phyloP scores from a whole-genome alignment of 768 basidiomycete genomes.

The Basidioascus undulatus region DNA sequence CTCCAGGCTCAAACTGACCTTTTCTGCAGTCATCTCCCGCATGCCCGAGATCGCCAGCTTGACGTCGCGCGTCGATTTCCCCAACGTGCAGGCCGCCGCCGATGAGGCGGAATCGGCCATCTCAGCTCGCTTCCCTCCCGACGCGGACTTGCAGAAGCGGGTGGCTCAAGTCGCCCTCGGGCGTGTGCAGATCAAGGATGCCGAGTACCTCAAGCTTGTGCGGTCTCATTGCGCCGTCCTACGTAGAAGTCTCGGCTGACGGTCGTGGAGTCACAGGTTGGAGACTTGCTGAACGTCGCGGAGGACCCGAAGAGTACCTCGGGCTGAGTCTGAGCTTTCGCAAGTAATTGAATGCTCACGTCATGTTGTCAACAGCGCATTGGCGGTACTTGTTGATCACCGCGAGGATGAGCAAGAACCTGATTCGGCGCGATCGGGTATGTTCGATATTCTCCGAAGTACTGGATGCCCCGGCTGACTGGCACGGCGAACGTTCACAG shows the following conservation, averaged over 20 bases:
- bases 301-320: conserved; percentile 31
- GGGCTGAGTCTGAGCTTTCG: neutral
- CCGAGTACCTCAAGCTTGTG: conserved; percentile 10
- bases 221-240: too few relatives aligned
- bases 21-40: conserved; percentile 5
- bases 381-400: conserved; percentile 59
- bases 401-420: conserved; percentile 37
- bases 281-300: conserved; percentile 31
- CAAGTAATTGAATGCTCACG: neutral
- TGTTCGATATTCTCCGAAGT: neutral
- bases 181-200: conserved; percentile 8
- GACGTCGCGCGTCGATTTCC: too few relatives aligned
- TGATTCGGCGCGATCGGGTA: conserved; percentile 36
- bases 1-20: conserved; percentile 5
- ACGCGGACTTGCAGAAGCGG: too few relatives aligned
- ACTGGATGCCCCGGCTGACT: too few relatives aligned
- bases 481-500: conserved; percentile 25
- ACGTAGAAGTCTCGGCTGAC: neutral
- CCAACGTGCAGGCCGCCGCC: too few relatives aligned
- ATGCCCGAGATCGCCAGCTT: conserved; percentile 10
- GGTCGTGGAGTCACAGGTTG: conserved; percentile 16
- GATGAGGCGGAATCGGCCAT: too few relatives aligned
- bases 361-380: conserved; percentile 23
- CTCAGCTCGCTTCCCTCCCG: too few relatives aligned
- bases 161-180: conserved; percentile 3